These are phyloP conservation scores for Cucumis sativus DNA, from an alignment of 306 rosid genomes.

Conservation along the genomic window DNA sequence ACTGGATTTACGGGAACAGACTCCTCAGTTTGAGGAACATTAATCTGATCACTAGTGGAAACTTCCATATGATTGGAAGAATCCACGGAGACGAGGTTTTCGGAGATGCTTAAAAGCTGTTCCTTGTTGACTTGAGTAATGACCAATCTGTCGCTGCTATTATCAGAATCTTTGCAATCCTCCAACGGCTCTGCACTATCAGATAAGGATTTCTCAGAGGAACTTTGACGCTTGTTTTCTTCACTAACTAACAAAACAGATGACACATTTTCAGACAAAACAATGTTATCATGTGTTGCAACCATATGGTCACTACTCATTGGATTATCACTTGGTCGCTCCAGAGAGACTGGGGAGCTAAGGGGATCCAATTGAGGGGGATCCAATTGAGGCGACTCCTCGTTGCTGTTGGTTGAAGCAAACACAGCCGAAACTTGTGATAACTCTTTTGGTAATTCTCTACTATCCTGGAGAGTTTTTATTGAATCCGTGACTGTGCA, in stretches of 20 bases:
- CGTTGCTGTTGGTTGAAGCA: background rate
- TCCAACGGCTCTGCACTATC: conserved; percentile 1
- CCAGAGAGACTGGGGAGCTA: background rate
- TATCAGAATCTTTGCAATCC: conserved; percentile 10
- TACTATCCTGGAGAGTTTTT: background rate
- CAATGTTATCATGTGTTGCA: conserved; percentile 1
- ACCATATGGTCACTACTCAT: background rate
- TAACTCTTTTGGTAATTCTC: background rate
- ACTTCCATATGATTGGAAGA: conserved; percentile 5
- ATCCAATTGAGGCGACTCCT: background rate
- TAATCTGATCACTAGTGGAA: conserved; percentile 8
- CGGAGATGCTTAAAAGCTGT: background rate
- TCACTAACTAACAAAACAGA: background rate
- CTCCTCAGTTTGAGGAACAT: conserved; percentile 11
- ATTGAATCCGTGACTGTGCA: background rate
- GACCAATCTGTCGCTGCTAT: background rate
- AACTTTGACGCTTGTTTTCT: conserved; percentile 10
- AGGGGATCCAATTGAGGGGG: background rate
- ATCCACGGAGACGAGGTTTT: background rate
- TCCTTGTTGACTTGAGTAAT: conserved; percentile 1
- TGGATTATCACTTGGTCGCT: background rate
- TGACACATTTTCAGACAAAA: background rate
- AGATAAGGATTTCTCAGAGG: conserved; percentile 2
- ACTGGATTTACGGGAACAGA: background rate
- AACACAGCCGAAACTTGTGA: background rate